Evolutionary conservation across 2,329 filamentous ascomycete species (phyloP), one percentile per base, ranked within the genome.

Genomic region (Penicillium occitanis): DNA sequence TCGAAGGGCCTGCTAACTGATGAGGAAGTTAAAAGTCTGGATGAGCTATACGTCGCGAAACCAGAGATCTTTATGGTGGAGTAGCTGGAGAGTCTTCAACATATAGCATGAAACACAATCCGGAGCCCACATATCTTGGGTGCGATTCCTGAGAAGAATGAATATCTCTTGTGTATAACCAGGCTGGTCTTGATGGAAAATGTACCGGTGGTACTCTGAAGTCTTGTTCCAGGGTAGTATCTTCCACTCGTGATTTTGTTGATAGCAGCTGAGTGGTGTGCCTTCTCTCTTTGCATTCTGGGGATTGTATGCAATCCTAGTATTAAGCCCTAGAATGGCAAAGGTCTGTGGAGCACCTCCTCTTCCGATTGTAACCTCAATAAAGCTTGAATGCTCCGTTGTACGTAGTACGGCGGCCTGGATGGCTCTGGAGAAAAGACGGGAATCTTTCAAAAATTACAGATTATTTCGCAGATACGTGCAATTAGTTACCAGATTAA

Each of bases 31-130:
- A 28, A 51, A n/a, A 33, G 28, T 50, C n/a, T 62, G 44, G 60
- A 62, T 28, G 30, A n/a, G 60, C 60, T 50, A 40, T 62, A 51
- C 30, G 19, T 40, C 42, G 44, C 60, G 28, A 62, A 62, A 51
- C 17, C 8, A 50, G 59, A 61, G 5, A 33, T 61, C 11, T 61
- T 25, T 33, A 61, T 61, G 59, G 44, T 50, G 8, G 59, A 61
- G 42, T 62, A 62, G 60, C 11, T 7, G 25, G 17, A 48, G 5
- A 6, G n/a, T 19, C 50, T n/a, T 25, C 19, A 11, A 3, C 44
- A 22, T 46, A 19, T 19, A 10, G 10, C n/a, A 46, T 7, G n/a
- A 7, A 22, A 46, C n/a, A 19, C n/a, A 2, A 46, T 2, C 17
- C n/a, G 40, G 19, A 46, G n/a, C 44, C n/a, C 17, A 22, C 11